Base-by-base conservation (phyloP, 257 asterid genomes). In the Cynanchum wilfordii region DNA sequence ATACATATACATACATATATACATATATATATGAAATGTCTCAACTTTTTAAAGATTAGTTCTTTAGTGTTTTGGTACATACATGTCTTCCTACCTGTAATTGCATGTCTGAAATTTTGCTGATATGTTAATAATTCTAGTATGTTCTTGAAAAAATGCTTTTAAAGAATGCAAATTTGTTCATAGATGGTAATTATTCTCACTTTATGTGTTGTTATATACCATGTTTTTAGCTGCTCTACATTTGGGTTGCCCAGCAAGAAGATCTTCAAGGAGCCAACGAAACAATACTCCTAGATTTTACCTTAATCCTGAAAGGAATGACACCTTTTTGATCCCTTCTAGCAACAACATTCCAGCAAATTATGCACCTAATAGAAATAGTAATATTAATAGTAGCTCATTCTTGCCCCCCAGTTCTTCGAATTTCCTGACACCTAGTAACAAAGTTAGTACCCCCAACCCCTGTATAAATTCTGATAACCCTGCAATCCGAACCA, bases 231-330 rank as follows among this genome's bases (percentile, higher is more conserved):
- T 81, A 94, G 99, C 97, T 84, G 97, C 97, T 66, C 82, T 94
- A 72, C 93, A 89, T 82, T 79, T 94, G 90, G 97, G 97, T 29
- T 93, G 97, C 93, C 89, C 90, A 44, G 92, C 99, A 42, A 80
- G 90, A 78, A 86, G 89, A 78, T 72, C 93, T 67, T 86, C 97
- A n/a, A 82, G 96, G 83, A 91, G 95, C 86, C 96, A 91, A 58
- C 79, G 95, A 20, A 88, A 86, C 77, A 91, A 75, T 73, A 64
- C 79, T 55, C 88, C 92, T 3, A 74, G 84, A 81, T 82, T 72
- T 78, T 91, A 94, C 85, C 95, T 89, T 36, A 86, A 86, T 82
- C 86, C 90, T n/a, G 80, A 80, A 42, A 77, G 52, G 6, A 22
- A 79, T 38, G 85, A 78, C 60, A 66, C 76, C 30, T 29, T 76